Evolutionary conservation across 176 grass and related monocot species (phyloP).

Genomic region (Thalia dealbata): DNA sequence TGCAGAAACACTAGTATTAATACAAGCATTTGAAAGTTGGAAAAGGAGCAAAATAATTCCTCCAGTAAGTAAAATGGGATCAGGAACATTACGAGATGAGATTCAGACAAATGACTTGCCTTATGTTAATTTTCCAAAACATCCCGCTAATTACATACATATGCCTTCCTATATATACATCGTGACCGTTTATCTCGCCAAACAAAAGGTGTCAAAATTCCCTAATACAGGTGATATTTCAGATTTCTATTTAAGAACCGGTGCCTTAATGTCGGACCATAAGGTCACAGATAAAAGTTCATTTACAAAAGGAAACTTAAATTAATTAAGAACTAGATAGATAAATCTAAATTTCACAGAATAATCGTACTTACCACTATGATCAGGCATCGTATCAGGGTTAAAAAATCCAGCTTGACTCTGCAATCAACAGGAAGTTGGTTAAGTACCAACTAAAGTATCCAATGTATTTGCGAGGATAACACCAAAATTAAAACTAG

Average conservation of each 20-base stretch:
- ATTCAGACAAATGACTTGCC: background rate
- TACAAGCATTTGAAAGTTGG: background rate
- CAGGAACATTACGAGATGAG: too few species aligned
- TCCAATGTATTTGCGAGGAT: background rate
- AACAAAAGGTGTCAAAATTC: background rate
- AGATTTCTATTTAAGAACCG: background rate
- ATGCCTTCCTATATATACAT: background rate
- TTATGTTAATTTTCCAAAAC: background rate
- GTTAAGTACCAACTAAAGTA: background rate
- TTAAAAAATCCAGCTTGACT: slow-evolving; percentile 83
- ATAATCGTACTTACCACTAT: slow-evolving; percentile 33
- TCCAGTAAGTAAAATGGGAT: background rate
- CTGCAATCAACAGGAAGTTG: slow-evolving; percentile 18
- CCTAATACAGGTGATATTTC: background rate
- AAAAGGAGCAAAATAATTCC: background rate
- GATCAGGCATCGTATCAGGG: slow-evolving; percentile 40
- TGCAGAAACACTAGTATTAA: slow-evolving; percentile 20
- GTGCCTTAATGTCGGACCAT: background rate
- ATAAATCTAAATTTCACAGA: too few species aligned
- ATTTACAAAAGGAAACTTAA: too few species aligned
- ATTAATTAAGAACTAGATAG: too few species aligned
- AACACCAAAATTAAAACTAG: background rate
- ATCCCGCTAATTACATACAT: background rate
- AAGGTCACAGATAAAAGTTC: too few species aligned
- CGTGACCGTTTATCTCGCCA: background rate